Conservation (phyloP, 768 basidiomycete genomes). For the Boletus subcaerulescens region DNA sequence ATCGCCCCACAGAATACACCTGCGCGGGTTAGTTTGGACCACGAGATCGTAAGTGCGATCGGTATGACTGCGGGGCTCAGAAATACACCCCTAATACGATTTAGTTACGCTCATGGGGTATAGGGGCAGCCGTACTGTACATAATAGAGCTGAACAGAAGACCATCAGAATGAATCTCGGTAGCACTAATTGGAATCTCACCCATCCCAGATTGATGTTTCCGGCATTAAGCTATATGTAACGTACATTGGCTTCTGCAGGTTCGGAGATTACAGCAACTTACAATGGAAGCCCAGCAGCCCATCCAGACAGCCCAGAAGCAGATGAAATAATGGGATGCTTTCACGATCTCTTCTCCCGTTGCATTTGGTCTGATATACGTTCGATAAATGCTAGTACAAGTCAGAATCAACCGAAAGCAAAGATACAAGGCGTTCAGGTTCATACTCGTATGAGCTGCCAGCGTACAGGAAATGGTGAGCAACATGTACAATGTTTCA, state of each 20-base stretch:
- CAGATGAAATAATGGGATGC: constrained; percentile 40
- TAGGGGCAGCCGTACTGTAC: constrained; percentile 34
- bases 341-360: constrained; percentile 39
- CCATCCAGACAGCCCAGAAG: constrained; percentile 45
- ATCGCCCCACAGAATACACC: constrained; percentile 42
- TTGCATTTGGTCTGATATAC: constrained; percentile 37
- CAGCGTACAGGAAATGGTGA: not conserved
- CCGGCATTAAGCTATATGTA: constrained; percentile 40
- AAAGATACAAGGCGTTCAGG: not conserved
- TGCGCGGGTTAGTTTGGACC: constrained; percentile 42
- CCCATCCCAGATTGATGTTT: constrained; percentile 47
- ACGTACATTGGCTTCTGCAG: not conserved
- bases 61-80: constrained; percentile 50
- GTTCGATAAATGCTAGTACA: constrained; percentile 36
- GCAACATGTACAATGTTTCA: not conserved
- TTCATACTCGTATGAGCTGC: constrained; percentile 45
- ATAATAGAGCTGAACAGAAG: constrained; percentile 37
- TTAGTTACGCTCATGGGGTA: not conserved
- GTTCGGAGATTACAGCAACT: not conserved
- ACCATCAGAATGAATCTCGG: constrained; percentile 1
- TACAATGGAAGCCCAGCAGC: constrained; percentile 40
- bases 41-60: constrained; percentile 44
- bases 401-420: not conserved
- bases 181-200: constrained; percentile 16
- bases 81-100: constrained; percentile 40